Percentiles rank a stretch among this genome's conserved stretches.
phyloP scores from a whole-genome alignment of 306 rosid species.

The Casuarina equisetifolia region DNA sequence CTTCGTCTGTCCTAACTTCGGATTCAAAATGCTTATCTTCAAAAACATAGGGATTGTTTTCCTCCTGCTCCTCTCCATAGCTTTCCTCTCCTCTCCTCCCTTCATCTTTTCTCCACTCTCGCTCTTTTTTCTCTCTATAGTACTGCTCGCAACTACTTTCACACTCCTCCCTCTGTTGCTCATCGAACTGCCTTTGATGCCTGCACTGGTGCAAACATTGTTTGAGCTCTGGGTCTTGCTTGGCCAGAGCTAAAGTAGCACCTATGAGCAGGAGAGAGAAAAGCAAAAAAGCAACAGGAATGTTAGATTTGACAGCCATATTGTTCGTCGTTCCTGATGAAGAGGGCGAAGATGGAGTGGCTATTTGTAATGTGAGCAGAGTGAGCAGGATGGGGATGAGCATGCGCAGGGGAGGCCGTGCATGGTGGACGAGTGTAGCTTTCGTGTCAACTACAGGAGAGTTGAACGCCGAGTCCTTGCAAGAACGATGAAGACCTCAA shows the following conservation, averaged over 20 bases:
- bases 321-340: neutral
- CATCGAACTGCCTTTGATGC: constrained; percentile 31
- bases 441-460: constrained; percentile 28
- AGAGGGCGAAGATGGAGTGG: neutral
- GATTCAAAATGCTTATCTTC: constrained; percentile 40
- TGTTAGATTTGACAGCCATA: constrained; percentile 28
- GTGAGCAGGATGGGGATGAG: neutral
- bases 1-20: constrained; percentile 43
- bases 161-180: constrained; percentile 32
- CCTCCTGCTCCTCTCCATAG: neutral
- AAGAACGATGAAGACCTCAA: constrained; percentile 8
- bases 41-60: constrained; percentile 49
- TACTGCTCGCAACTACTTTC: constrained; percentile 38
- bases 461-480: neutral
- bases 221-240: constrained; percentile 39
- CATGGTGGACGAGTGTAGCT: constrained; percentile 36
- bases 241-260: constrained; percentile 15
- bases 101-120: constrained; percentile 21
- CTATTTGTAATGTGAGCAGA: neutral
- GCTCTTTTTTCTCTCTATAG: constrained; percentile 31
- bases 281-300: constrained; percentile 20
- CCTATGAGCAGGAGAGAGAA: constrained; percentile 22
- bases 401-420: constrained; percentile 21
- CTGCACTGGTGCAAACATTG: constrained; percentile 61
- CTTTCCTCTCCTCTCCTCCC: constrained; percentile 6